Conservation (phyloP, 331 rosid genomes). For the Pyrus hybrid region DNA sequence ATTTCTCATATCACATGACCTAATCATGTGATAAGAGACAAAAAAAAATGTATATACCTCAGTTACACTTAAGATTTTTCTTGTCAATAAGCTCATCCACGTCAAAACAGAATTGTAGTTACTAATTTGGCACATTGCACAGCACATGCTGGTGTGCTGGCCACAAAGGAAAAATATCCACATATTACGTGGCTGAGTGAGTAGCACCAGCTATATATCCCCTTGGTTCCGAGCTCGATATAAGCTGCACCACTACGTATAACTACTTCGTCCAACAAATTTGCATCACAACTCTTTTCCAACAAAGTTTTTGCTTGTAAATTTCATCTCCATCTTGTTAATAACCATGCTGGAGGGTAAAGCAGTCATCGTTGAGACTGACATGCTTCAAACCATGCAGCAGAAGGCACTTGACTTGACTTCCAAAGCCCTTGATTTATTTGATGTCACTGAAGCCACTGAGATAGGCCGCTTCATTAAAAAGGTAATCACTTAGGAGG, state of each 20-base stretch:
- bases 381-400: slow-evolving; percentile 79
- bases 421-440: slow-evolving; percentile 76
- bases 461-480: slow-evolving; percentile 78
- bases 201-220: neutral
- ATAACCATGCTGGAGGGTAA: slow-evolving; percentile 55
- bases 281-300: neutral
- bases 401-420: slow-evolving; percentile 66
- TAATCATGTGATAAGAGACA: neutral
- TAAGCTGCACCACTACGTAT: slow-evolving; percentile 8
- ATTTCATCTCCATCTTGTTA: neutral
- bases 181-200: slow-evolving; percentile 16
- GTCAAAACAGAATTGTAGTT: neutral
- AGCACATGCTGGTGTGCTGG: no score
- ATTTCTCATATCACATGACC: no score
- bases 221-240: neutral
- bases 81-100: no score
- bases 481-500: slow-evolving; percentile 25
- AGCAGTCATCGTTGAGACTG: slow-evolving; percentile 35
- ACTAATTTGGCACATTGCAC: slow-evolving; percentile 1
- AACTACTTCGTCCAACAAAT: neutral
- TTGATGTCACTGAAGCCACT: slow-evolving; percentile 77
- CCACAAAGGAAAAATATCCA: no score
- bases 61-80: neutral
- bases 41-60: no score
- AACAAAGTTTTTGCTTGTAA: neutral